Conservation (phyloP, 768 basidiomycete genomes). For the Cystobasidium onofrii region DNA sequence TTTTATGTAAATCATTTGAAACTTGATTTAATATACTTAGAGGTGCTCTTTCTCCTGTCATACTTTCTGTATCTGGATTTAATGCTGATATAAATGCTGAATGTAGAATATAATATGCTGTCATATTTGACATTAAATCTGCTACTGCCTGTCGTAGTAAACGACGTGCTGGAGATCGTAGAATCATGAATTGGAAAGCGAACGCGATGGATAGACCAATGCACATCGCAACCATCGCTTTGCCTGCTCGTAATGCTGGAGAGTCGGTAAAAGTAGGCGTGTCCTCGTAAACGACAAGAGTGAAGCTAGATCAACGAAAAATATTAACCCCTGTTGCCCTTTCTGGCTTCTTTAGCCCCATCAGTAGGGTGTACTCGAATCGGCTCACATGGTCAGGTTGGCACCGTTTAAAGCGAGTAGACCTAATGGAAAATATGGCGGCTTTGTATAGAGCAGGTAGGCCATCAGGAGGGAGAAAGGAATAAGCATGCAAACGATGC, state of each 20-base stretch:
- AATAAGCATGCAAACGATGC: constrained; percentile 7
- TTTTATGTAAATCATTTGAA: background rate
- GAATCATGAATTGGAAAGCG: constrained; percentile 42
- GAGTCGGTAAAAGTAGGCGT: constrained; percentile 40
- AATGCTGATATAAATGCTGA: background rate
- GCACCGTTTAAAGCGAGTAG: constrained; percentile 39
- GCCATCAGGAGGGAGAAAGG: constrained; percentile 19
- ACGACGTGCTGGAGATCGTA: constrained; percentile 24
- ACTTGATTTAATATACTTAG: background rate
- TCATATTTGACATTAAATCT: constrained; percentile 3
- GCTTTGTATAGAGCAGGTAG: constrained; percentile 36
- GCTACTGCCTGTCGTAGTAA: constrained; percentile 24
- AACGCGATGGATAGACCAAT: constrained; percentile 43
- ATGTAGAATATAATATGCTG: constrained; percentile 27
- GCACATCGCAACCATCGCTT: constrained; percentile 40
- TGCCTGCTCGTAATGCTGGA: constrained; percentile 41
- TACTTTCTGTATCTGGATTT: constrained; percentile 20
- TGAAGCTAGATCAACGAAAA: constrained; percentile 34
- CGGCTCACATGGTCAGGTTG: constrained; percentile 27
- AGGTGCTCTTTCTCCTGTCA: constrained; percentile 2
- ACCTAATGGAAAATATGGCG: constrained; percentile 36
- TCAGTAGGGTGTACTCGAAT: too few relatives aligned
- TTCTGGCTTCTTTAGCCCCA: too few relatives aligned
- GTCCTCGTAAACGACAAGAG: constrained; percentile 41
- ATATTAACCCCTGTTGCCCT: too few relatives aligned